A percentile compares a stretch with the other conserved stretches of the same genome.
Evolutionary conservation across 1,139 yeast species (phyloP).

Genomic region (Taphrina confusa): DNA sequence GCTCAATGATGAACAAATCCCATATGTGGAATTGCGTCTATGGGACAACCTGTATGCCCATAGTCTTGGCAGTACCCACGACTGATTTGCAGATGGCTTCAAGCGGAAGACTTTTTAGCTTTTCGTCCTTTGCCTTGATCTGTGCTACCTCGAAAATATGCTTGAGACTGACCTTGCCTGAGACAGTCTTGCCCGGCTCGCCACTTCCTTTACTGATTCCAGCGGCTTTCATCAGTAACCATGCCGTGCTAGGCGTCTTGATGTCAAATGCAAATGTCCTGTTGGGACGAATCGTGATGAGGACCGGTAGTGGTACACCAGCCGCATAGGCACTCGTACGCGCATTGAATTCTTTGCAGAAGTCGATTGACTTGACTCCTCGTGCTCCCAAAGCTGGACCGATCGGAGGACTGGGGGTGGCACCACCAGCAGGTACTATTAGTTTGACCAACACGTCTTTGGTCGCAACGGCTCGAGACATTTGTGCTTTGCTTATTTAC

Average conservation of each 20-base stretch:
- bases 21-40: no score
- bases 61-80: constrained; percentile 80
- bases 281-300: constrained; percentile 86
- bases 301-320: constrained; percentile 86
- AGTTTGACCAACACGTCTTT: constrained; percentile 69
- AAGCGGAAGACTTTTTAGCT: constrained; percentile 70
- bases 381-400: constrained; percentile 99
- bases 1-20: no score
- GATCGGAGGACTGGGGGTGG: constrained; percentile 98
- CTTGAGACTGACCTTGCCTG: constrained; percentile 77
- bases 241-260: constrained; percentile 91
- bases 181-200: constrained; percentile 51
- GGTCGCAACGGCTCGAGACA: constrained; percentile 39
- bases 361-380: constrained; percentile 98
- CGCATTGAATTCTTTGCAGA: constrained; percentile 97
- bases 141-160: constrained; percentile 94
- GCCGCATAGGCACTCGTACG: constrained; percentile 84
- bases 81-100: constrained; percentile 79
- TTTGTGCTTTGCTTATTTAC: no score
- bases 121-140: constrained; percentile 79
- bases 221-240: constrained; percentile 80
- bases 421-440: constrained; percentile 97
- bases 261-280: constrained; percentile 81
- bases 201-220: constrained; percentile 79
- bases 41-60: constrained; percentile 81